Evolutionary conservation across 1,284 basidiomycete species (phyloP).

Genomic region (Leucoagaricus sp.): DNA sequence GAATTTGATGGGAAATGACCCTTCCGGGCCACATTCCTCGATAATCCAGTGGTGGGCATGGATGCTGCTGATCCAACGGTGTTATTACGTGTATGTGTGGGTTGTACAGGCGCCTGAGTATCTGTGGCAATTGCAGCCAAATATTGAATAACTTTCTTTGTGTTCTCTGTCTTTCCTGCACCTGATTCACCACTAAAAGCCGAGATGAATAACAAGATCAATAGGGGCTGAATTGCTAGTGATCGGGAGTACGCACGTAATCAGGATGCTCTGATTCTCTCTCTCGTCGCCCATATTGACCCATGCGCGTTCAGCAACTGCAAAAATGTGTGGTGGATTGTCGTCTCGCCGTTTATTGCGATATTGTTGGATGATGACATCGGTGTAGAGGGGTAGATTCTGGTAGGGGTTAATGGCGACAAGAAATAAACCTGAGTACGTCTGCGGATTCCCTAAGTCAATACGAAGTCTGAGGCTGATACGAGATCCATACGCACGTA

Average conservation of each 20-base stretch:
- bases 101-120: conserved; percentile 48
- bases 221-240: conserved; percentile 3
- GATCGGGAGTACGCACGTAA: conserved; percentile 72
- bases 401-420: conserved; percentile 99
- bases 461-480: not conserved
- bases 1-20: conserved; percentile 44
- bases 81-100: conserved; percentile 62
- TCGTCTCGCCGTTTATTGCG: conserved; percentile 91
- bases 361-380: conserved; percentile 91
- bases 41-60: conserved; percentile 61
- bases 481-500: conserved; percentile 68
- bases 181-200: conserved; percentile 91
- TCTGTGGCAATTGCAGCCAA: conserved; percentile 96
- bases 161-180: conserved; percentile 99
- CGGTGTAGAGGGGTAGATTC: conserved; percentile 89
- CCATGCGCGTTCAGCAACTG: conserved; percentile 97
- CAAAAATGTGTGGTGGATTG: conserved; percentile 97
- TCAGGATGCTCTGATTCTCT: conserved; percentile 97
- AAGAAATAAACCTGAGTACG: conserved; percentile 94
- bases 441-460: conserved; percentile 46
- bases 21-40: conserved; percentile 51
- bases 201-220: conserved; percentile 14
- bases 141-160: conserved; percentile 99
- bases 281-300: conserved; percentile 97
- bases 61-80: conserved; percentile 48